Conservation (phyloP, 345 rosid species). For the Gossypium herbaceum region DNA sequence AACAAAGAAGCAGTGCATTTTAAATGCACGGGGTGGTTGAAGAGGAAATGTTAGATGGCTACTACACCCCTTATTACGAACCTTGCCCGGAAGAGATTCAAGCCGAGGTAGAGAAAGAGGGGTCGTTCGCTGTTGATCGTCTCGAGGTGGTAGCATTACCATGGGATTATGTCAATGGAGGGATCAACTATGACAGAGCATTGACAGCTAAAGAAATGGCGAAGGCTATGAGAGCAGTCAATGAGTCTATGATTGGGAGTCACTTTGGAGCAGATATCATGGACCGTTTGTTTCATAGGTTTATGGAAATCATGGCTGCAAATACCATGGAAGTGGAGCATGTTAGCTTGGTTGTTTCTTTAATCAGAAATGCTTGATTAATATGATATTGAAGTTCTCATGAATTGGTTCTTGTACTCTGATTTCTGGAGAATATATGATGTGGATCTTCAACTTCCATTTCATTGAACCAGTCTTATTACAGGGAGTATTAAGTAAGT, state of each 20-base stretch:
- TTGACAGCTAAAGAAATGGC: constrained; percentile 25
- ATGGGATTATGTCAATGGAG: constrained; percentile 31
- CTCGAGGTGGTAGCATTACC: constrained; percentile 18
- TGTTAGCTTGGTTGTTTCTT: constrained; percentile 27
- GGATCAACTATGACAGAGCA: constrained; percentile 21
- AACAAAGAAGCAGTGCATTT: neutral
- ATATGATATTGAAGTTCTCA: neutral
- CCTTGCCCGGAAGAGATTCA: constrained; percentile 33
- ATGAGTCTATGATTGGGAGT: constrained; percentile 29
- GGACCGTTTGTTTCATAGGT: constrained; percentile 31
- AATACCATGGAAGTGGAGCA: constrained; percentile 35
- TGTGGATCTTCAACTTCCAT: neutral
- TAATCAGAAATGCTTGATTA: constrained; percentile 21
- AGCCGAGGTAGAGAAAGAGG: constrained; percentile 33
- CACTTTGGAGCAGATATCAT: constrained; percentile 35
- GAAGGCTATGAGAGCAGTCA: constrained; percentile 33
- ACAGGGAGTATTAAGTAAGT: neutral
- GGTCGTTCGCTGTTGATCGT: constrained; percentile 32
- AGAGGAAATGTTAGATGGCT: constrained; percentile 34
- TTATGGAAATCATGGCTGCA: constrained; percentile 26
- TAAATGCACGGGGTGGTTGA: constrained; percentile 31
- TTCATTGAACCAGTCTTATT: neutral
- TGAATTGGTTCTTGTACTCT: neutral
- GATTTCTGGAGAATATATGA: neutral
- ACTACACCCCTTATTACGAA: constrained; percentile 34